phyloP scores from a whole-genome alignment of 2,329 filamentous ascomycete species.

The Blastomyces gilchristii region DNA sequence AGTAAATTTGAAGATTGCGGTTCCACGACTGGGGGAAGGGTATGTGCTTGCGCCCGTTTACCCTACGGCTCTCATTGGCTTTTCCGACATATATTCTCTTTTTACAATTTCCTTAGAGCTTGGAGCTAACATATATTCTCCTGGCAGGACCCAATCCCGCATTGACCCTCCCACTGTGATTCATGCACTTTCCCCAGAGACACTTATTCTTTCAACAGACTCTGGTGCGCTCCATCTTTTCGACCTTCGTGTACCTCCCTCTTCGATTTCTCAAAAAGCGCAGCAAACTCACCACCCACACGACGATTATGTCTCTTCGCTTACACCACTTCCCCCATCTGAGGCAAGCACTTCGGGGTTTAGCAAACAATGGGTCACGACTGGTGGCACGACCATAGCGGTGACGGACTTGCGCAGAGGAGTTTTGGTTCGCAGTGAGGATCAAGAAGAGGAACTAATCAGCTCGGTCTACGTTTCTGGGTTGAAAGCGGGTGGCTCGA shows the following conservation, averaged over 20 bases:
- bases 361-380: conserved; percentile 90
- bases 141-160: not conserved
- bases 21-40: conserved; percentile 47
- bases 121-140: not conserved
- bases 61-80: not conserved
- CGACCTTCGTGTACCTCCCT: conserved; percentile 59
- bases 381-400: conserved; percentile 80
- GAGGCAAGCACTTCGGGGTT: conserved; percentile 76
- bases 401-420: conserved; percentile 81
- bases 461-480: conserved; percentile 69
- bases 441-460: conserved; percentile 90
- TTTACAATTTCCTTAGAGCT: not conserved
- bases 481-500: conserved; percentile 54
- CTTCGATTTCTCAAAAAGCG: conserved; percentile 51
- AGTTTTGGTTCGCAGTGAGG: conserved; percentile 78
- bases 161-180: conserved; percentile 70
- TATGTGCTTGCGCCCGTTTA: conserved; percentile 20
- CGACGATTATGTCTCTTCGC: conserved; percentile 81
- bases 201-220: conserved; percentile 80
- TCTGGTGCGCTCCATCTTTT: conserved; percentile 80
- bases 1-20: conserved; percentile 70
- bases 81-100: not conserved
- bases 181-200: conserved; percentile 76
- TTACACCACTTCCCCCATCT: conserved; percentile 71
- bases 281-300: conserved; percentile 77